Evolutionary conservation across 495 filamentous ascomycete genomes (phyloP).

Genomic region (Hypoxylon fragiforme): DNA sequence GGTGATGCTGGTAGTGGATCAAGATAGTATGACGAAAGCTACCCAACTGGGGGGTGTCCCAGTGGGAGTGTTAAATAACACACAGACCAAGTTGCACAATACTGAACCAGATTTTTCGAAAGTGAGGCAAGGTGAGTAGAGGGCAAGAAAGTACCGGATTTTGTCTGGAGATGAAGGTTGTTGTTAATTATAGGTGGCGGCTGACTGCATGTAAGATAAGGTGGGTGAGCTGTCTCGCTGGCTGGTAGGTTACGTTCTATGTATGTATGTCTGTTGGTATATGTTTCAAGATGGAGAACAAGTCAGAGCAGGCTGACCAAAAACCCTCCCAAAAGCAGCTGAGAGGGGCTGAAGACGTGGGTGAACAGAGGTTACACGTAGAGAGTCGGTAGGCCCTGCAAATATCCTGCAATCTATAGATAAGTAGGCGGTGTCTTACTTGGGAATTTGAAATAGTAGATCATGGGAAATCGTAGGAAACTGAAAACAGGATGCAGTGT

Average conservation of each 20-base stretch:
- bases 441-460: slow-evolving; percentile 10
- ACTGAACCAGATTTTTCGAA: slow-evolving; percentile 3
- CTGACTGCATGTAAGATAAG: slow-evolving; percentile 19
- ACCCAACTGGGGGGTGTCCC: slow-evolving; percentile 30
- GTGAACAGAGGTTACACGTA: slow-evolving; percentile 32
- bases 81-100: slow-evolving; percentile 15
- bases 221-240: background rate
- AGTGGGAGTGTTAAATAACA: slow-evolving; percentile 32
- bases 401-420: slow-evolving; percentile 7
- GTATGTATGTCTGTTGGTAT: too few species aligned
- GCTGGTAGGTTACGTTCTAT: slow-evolving; percentile 18
- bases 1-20: too few species aligned
- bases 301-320: slow-evolving; percentile 16
- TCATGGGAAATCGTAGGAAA: slow-evolving; percentile 3
- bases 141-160: slow-evolving; percentile 4
- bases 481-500: slow-evolving; percentile 14
- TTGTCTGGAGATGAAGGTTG: slow-evolving; percentile 9
- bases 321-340: slow-evolving; percentile 17
- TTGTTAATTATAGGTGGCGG: slow-evolving; percentile 22
- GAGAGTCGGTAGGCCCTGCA: slow-evolving; percentile 12
- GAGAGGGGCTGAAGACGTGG: slow-evolving; percentile 23
- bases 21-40: slow-evolving; percentile 19
- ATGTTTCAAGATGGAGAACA: slow-evolving; percentile 15
- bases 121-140: slow-evolving; percentile 5
- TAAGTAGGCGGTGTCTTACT: slow-evolving; percentile 22